Percentiles rank a stretch among this genome's conserved stretches.
Evolutionary conservation across 257 asterid species (phyloP).

Genomic region (Scutellaria barbata): DNA sequence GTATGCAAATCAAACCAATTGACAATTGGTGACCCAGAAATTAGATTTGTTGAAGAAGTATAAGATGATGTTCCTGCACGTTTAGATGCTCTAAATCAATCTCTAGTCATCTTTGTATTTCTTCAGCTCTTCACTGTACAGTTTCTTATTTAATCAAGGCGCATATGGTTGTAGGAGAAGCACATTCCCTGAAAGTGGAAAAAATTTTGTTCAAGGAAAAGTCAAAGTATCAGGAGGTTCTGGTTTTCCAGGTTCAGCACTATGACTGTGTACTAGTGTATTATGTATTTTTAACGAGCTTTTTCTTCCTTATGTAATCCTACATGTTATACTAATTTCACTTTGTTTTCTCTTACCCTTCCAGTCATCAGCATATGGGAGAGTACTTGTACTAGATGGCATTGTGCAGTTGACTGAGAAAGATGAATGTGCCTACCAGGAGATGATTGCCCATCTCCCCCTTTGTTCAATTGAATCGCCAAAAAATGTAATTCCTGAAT

Average conservation of each 20-base stretch:
- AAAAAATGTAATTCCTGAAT: slow-evolving; percentile 57
- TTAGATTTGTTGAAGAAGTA: neutral
- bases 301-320: slow-evolving; percentile 1
- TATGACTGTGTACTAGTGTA: slow-evolving; percentile 9
- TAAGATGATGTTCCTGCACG: slow-evolving; percentile 1
- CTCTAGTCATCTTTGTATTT: neutral
- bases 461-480: slow-evolving; percentile 93
- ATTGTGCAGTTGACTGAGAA: slow-evolving; percentile 97
- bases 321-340: neutral
- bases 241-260: slow-evolving; percentile 85
- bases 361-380: slow-evolving; percentile 87
- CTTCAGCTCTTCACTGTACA: neutral
- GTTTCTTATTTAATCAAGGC: neutral
- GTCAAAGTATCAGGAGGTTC: slow-evolving; percentile 89
- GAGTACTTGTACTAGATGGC: slow-evolving; percentile 94
- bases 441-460: slow-evolving; percentile 96
- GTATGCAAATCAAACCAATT: slow-evolving; percentile 5
- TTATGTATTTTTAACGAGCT: neutral
- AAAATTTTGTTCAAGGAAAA: slow-evolving; percentile 71
- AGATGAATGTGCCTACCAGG: slow-evolving; percentile 99
- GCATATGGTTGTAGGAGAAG: slow-evolving; percentile 70
- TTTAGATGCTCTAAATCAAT: neutral
- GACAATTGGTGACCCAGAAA: neutral
- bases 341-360: slow-evolving; percentile 21
- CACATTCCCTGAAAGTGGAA: slow-evolving; percentile 87